Conservation (phyloP, 2,329 filamentous ascomycete species). For the Stagonosporopsis cucurbitacearum region DNA sequence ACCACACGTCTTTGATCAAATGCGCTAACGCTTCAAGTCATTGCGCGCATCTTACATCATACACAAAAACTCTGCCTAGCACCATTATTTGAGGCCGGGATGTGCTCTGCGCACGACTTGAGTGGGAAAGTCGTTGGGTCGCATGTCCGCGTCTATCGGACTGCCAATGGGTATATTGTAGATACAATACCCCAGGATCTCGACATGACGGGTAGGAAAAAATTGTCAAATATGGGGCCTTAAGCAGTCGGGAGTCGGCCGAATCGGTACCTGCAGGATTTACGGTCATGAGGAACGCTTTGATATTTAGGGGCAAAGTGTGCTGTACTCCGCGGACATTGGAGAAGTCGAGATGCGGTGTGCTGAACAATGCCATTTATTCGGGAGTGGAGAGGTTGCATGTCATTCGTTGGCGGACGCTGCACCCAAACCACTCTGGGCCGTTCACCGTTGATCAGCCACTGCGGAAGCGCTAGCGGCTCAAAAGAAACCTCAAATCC, state of each 20-base stretch:
- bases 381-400: background rate
- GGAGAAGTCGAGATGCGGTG: constrained; percentile 5
- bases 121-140: background rate
- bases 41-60: constrained; percentile 15
- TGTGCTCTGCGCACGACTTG: background rate
- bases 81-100: background rate
- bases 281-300: background rate
- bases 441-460: constrained; percentile 2
- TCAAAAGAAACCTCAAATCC: constrained; percentile 22
- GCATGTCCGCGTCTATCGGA: background rate
- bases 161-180: background rate
- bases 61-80: background rate
- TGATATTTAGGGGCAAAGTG: background rate
- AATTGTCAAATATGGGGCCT: background rate
- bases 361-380: constrained; percentile 9
- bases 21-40: constrained; percentile 6
- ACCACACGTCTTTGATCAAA: constrained; percentile 6
- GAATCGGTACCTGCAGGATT: constrained; percentile 14
- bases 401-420: background rate
- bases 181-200: constrained; percentile 1
- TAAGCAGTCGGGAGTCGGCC: background rate
- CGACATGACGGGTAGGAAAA: constrained; percentile 1
- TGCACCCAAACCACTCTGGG: background rate
- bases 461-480: constrained; percentile 29
- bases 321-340: constrained; percentile 6